Conservation (phyloP, 2,329 filamentous ascomycete genomes). For the Fusarium goolgardi region DNA sequence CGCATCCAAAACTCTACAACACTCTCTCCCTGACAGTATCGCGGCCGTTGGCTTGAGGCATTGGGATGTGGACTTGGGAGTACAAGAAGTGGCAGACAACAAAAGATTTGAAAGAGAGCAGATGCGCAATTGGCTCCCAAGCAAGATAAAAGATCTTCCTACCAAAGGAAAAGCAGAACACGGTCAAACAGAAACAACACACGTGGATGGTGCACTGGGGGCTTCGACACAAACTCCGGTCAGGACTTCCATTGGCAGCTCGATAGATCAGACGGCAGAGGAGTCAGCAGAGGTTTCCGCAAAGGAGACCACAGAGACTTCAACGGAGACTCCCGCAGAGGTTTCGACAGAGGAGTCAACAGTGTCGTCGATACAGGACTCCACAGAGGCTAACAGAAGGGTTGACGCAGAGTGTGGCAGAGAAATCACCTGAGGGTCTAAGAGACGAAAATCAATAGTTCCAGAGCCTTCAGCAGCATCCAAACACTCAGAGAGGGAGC, state of each 20-base stretch:
- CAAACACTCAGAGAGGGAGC: not conserved
- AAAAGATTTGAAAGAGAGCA: constrained; percentile 30
- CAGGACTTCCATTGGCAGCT: not conserved
- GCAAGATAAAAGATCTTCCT: constrained; percentile 16
- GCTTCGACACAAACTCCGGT: not conserved
- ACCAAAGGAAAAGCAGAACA: not conserved
- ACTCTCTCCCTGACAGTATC: constrained; percentile 55
- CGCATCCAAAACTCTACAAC: constrained; percentile 53
- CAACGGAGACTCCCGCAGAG: not conserved
- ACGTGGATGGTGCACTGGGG: not conserved
- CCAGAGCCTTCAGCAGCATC: not conserved
- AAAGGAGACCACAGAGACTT: not conserved
- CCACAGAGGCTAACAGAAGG: not conserved
- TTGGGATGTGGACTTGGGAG: constrained; percentile 53
- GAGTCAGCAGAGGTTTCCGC: no score
- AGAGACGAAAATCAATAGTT: not conserved
- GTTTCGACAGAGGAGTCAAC: not conserved
- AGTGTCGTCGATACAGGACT: not conserved
- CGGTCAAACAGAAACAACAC: not conserved
- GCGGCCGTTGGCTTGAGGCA: constrained; percentile 56
- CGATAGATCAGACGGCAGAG: not conserved
- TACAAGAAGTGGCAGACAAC: constrained; percentile 18
- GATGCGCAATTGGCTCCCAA: constrained; percentile 33
- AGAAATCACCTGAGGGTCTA: not conserved
- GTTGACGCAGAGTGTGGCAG: not conserved